A percentile compares a stretch with the other conserved stretches of the same genome.
These are phyloP conservation scores for Solioccasus polychromus DNA, from an alignment of 768 basidiomycete genomes.

Conservation along the genomic window DNA sequence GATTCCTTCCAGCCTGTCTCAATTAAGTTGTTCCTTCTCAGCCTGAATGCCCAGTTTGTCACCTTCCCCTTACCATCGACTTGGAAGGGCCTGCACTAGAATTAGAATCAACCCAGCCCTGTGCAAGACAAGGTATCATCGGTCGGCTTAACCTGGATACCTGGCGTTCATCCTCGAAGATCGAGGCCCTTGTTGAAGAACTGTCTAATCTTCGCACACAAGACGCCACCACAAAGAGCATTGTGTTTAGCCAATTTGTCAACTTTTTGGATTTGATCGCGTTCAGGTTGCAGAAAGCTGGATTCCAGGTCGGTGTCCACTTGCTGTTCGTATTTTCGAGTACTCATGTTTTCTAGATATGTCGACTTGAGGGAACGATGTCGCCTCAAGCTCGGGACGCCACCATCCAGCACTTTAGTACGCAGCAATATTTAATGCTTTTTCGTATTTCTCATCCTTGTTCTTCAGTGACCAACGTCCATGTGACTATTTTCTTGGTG, in stretches of 20 bases:
- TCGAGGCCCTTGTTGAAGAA: constrained; percentile 95
- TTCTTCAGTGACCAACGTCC: constrained; percentile 78
- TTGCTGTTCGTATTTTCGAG: neutral
- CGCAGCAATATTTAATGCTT: constrained; percentile 19
- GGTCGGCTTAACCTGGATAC: constrained; percentile 84
- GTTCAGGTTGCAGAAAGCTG: constrained; percentile 85
- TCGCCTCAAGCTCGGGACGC: constrained; percentile 93
- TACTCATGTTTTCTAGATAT: constrained; percentile 52
- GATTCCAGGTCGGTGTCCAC: constrained; percentile 71
- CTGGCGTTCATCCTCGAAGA: constrained; percentile 96
- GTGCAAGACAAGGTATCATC: constrained; percentile 84
- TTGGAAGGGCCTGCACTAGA: constrained; percentile 93
- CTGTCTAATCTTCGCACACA: constrained; percentile 77
- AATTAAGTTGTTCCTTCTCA: constrained; percentile 25
- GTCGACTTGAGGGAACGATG: constrained; percentile 95
- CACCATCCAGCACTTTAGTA: constrained; percentile 93
- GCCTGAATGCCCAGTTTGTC: constrained; percentile 95
- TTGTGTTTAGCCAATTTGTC: constrained; percentile 96
- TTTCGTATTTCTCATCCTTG: neutral
- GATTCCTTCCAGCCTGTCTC: neutral
- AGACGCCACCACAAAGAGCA: constrained; percentile 90
- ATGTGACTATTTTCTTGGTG: constrained; percentile 97
- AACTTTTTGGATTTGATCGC: constrained; percentile 93
- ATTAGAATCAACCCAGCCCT: constrained; percentile 53
- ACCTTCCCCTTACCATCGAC: constrained; percentile 89